Evolutionary conservation across 441 rosid species (phyloP).

Genomic region (Isatis lusitanica): DNA sequence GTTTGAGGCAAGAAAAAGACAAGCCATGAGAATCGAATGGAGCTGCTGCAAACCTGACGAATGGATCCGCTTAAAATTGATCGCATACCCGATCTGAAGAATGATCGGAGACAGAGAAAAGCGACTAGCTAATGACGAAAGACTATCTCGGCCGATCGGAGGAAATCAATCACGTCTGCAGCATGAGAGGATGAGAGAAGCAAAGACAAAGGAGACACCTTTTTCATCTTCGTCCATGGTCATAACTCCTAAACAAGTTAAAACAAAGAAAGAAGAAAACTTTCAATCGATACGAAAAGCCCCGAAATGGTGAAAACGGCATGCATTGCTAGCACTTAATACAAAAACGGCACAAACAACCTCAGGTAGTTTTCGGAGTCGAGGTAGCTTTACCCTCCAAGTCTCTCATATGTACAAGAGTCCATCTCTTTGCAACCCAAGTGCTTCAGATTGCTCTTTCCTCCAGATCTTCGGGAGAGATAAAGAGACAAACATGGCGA

Average conservation of each 20-base stretch:
- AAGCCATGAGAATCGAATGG: background rate
- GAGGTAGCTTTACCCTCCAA: background rate
- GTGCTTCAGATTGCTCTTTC: conserved; percentile 8
- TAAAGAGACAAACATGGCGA: conserved; percentile 33
- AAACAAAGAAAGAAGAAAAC: background rate
- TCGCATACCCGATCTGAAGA: background rate
- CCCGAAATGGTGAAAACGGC: conserved; percentile 19
- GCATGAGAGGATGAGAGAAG: conserved; percentile 1
- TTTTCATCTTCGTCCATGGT: conserved; percentile 12
- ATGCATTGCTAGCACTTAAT: background rate
- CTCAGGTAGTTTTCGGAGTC: background rate
- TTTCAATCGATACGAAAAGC: background rate
- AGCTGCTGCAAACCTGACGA: background rate
- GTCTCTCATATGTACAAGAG: background rate
- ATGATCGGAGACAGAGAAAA: background rate
- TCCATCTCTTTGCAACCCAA: background rate
- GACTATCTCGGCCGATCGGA: background rate
- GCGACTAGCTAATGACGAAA: background rate
- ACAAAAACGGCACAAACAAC: conserved; percentile 19
- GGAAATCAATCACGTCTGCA: conserved; percentile 6
- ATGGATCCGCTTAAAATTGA: background rate
- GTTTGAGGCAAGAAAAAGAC: background rate
- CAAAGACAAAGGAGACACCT: background rate
- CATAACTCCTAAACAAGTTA: background rate
- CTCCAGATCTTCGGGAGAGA: background rate